phyloP scores from a whole-genome alignment of 805 yeast species.

The Candida sanyiensis region DNA sequence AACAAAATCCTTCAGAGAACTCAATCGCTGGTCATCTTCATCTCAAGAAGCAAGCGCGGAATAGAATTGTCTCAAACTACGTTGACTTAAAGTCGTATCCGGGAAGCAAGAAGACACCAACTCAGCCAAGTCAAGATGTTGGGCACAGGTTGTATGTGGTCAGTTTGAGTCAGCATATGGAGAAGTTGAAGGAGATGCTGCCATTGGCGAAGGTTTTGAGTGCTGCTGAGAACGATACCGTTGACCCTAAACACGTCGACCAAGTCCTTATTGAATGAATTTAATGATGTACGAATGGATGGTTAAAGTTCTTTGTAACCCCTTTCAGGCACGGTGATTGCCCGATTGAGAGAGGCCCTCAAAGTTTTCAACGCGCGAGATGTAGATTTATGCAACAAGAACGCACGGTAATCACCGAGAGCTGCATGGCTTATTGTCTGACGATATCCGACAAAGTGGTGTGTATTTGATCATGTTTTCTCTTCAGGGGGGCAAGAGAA shows the following conservation, averaged over 20 bases:
- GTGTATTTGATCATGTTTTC: too few relatives aligned
- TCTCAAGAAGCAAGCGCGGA: neutral
- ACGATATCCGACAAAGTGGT: too few relatives aligned
- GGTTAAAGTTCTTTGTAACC: too few relatives aligned
- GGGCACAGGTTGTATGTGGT: neutral
- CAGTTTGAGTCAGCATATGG: neutral
- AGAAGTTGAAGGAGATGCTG: neutral
- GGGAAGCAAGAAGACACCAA: neutral
- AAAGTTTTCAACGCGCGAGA: too few relatives aligned
- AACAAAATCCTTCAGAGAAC: neutral
- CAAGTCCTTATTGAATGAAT: too few relatives aligned
- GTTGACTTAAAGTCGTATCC: conserved; percentile 15
- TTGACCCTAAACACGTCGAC: neutral
- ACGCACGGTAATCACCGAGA: too few relatives aligned
- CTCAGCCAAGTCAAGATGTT: neutral
- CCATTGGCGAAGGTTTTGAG: conserved; percentile 1
- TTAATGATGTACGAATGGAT: too few relatives aligned
- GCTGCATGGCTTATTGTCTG: too few relatives aligned
- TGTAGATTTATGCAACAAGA: too few relatives aligned
- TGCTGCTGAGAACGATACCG: neutral
- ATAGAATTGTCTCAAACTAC: conserved; percentile 13
- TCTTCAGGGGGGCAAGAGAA: too few relatives aligned
- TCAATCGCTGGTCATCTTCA: neutral
- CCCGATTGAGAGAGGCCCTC: too few relatives aligned
- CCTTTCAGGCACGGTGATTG: too few relatives aligned